Base-by-base conservation (phyloP, 106 monocot species). In the Ottelia alismoides region DNA sequence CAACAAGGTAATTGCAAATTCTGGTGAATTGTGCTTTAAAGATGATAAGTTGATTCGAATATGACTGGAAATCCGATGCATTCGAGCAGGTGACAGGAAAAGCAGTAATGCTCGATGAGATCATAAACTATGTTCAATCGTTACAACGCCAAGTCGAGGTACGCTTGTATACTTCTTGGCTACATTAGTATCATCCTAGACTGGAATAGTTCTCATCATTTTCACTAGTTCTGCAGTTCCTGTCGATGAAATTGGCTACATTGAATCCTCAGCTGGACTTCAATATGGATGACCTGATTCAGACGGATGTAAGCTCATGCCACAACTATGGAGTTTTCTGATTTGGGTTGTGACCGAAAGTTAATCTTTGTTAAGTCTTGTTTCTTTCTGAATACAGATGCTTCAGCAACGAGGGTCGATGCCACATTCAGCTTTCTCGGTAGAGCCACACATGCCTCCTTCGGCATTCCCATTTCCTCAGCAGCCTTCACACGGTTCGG, bases 71-170 rank as follows among this genome's bases (percentile, higher is more conserved):
- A 26, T 53, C 24, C 3, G 9, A 19, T 0, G 20, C 0, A 3
- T 0, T 40, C 47, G 2, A 28, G 50, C 45, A 71, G 71, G 71
- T 71, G 1, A 71, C 71, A 11, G 71, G 71, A 28, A 71, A 71
- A 56, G 71, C 71, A 5, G 63, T 71, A 2, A 71, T 71, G 71
- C 63, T 71, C 25, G 71, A 71, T 30, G 71, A 71, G 57, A 71
- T 71, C 47, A 71, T 71, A 55, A 71, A 71, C 56, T 71, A 71
- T 27, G 71, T 71, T 1, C 71, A 71, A 22, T 71, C 71, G 22
- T 44, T 71, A 56, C 71, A 71, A 25, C 63, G 56, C 20, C 71
- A 71, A 63, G 71, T 71, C 7, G 71, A 71, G 63, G 71, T 71
- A 57, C 47, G 46, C 12, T n/a, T 43, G n/a, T n/a, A n/a, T 52